Percentiles rank a stretch among this genome's conserved stretches.
phyloP scores from a whole-genome alignment of 1,139 yeast species.

The Suhomyces bolitotheri region DNA sequence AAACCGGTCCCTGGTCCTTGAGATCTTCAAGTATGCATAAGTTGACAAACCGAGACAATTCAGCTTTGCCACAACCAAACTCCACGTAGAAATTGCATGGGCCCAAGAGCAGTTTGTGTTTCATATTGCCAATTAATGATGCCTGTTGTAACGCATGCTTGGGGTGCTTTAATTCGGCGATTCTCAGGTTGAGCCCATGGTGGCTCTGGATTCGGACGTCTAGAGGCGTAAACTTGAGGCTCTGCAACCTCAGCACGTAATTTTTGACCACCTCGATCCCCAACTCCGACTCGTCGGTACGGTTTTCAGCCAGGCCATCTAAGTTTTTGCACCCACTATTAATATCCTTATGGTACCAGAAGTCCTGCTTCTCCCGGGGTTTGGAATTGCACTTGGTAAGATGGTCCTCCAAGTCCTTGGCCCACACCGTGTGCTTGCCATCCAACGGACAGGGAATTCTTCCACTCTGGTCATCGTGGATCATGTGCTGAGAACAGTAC shows the following conservation, averaged over 20 bases:
- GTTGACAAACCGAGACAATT: constrained; percentile 69
- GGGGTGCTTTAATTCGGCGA: constrained; percentile 52
- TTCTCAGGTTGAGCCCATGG: constrained; percentile 35
- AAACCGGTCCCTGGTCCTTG: neutral
- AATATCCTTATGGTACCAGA: constrained; percentile 45
- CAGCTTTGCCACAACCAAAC: constrained; percentile 92
- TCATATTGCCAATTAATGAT: constrained; percentile 72
- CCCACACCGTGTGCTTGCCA: constrained; percentile 72
- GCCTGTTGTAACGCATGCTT: constrained; percentile 86
- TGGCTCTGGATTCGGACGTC: constrained; percentile 23
- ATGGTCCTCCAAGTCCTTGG: constrained; percentile 56
- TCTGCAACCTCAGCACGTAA: constrained; percentile 24
- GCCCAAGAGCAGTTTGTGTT: constrained; percentile 41
- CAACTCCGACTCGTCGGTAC: constrained; percentile 10
- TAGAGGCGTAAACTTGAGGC: constrained; percentile 19
- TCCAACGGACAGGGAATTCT: constrained; percentile 81
- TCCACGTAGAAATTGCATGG: constrained; percentile 54
- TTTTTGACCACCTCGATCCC: constrained; percentile 17
- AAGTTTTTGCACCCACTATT: constrained; percentile 26
- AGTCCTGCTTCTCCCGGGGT: constrained; percentile 31
- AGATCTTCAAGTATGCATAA: constrained; percentile 41
- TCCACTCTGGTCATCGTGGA: constrained; percentile 16
- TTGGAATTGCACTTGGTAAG: constrained; percentile 59
- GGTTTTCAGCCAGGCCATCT: constrained; percentile 21
- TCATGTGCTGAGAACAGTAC: constrained; percentile 67